Evolutionary conservation across 2,329 filamentous ascomycete species (phyloP).

Genomic region (Stagonosporopsis tanaceti): DNA sequence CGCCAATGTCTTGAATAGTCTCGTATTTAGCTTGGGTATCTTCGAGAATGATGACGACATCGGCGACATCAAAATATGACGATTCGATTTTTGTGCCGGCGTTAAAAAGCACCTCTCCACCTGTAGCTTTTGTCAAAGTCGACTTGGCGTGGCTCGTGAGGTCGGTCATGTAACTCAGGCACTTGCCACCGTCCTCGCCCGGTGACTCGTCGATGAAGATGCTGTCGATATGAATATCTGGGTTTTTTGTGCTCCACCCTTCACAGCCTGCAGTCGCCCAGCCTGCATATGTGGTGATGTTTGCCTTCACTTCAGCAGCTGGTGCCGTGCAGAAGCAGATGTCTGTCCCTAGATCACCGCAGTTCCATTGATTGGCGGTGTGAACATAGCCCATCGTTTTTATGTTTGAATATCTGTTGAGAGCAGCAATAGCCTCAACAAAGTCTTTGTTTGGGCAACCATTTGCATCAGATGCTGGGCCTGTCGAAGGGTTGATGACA

Average conservation of each 20-base stretch:
- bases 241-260: conserved; percentile 12
- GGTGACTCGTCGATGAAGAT: conserved; percentile 21
- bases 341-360: not conserved
- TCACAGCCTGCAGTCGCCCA: conserved; percentile 9
- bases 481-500: conserved; percentile 18
- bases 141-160: conserved; percentile 13
- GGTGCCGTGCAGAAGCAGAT: conserved; percentile 20
- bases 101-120: conserved; percentile 19
- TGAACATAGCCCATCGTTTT: conserved; percentile 20
- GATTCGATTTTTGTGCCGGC: conserved; percentile 12
- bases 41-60: conserved; percentile 14
- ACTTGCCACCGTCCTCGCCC: conserved; percentile 8
- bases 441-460: conserved; percentile 16
- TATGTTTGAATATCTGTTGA: conserved; percentile 18
- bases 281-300: conserved; percentile 17
- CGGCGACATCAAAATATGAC: conserved; percentile 16
- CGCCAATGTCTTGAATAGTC: conserved; percentile 15
- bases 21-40: conserved; percentile 5
- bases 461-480: conserved; percentile 5
- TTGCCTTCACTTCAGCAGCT: conserved; percentile 13
- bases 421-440: conserved; percentile 6
- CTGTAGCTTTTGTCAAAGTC: conserved; percentile 6
- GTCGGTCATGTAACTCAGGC: conserved; percentile 18
- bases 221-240: conserved; percentile 18
- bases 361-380: conserved; percentile 17